Evolutionary conservation across 1,284 basidiomycete genomes (phyloP).

Genomic region (Fistulina hepatica): DNA sequence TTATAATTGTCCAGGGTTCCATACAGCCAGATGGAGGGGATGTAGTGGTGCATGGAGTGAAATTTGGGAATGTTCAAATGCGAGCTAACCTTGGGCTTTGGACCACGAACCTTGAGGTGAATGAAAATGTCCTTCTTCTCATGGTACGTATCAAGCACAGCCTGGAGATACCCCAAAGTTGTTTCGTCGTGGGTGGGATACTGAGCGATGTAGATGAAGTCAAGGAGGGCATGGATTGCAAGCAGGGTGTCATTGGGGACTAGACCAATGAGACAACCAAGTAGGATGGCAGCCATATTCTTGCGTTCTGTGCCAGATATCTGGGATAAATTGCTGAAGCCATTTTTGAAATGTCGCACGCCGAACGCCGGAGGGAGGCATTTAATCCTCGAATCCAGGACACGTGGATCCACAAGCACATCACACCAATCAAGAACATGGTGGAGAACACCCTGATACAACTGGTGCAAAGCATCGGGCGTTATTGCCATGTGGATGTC

Average conservation of each 20-base stretch:
- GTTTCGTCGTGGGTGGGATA: slow-evolving; percentile 21
- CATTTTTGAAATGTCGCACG: slow-evolving; percentile 18
- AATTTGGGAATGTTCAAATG: slow-evolving; percentile 27
- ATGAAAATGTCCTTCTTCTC: slow-evolving; percentile 22
- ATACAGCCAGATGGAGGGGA: slow-evolving; percentile 16
- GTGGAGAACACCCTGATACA: slow-evolving; percentile 21
- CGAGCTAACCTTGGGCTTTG: slow-evolving; percentile 17
- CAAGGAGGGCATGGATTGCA: slow-evolving; percentile 17
- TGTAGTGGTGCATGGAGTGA: slow-evolving; percentile 22
- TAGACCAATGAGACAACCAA: slow-evolving; percentile 12
- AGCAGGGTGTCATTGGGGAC: neutral
- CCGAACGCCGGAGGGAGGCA: slow-evolving; percentile 14
- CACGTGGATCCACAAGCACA: slow-evolving; percentile 9
- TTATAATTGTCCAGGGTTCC: slow-evolving; percentile 25
- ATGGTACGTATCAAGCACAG: slow-evolving; percentile 22
- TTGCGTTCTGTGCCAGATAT: slow-evolving; percentile 17
- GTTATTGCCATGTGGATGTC: slow-evolving; percentile 18
- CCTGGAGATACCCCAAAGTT: slow-evolving; percentile 16
- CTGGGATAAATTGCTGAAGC: slow-evolving; percentile 16
- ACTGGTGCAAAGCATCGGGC: slow-evolving; percentile 24
- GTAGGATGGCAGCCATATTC: slow-evolving; percentile 16
- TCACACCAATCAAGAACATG: slow-evolving; percentile 19
- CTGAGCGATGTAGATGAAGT: slow-evolving; percentile 27
- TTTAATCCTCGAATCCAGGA: slow-evolving; percentile 17
- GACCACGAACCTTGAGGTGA: slow-evolving; percentile 16